Base-by-base conservation (phyloP, 2,329 filamentous ascomycete genomes). In the Alternaria sp. region DNA sequence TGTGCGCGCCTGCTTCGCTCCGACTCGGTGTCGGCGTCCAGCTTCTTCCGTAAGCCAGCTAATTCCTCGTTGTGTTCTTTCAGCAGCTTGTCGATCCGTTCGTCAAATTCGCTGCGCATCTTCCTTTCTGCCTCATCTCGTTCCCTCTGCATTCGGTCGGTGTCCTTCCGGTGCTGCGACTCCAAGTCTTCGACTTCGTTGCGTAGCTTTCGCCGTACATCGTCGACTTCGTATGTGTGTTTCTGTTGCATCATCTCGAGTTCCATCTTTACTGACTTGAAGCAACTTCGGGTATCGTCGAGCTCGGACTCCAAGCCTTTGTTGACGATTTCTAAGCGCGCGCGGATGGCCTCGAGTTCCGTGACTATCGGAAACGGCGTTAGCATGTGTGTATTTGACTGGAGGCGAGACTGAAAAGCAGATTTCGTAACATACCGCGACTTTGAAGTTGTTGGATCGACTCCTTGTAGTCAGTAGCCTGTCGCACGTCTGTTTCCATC, bases 361-460 rank as follows among this genome's bases (percentile, higher is more conserved):
- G 79, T 81, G 45, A 88, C 87, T 88, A 46, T 43, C 19, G 12
- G 12, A 23, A 23, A 26, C 28, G 5, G 2, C 52, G 25, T 26
- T 23, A 50, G 17, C 36, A 15, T 47, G 17, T 17, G 44, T 32
- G 17, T 11, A 32, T 12, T 43, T 11, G 12, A 59, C 11, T 6
- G 19, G 12, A 15, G 6, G 1, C 13, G 15, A 25, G 13, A 28
- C 17, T 6, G 43, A 26, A 30, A n/a, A 40, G 15, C 32, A 6
- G 32, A 9, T 15, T 46, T 52, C 49, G 23, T 45, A 12, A 81
- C 88, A 69, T 84, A 96, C 93, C 88, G 86, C 90, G 88, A 55
- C 85, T 86, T 76, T 95, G 96, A 68, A 92, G 91, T 10, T 92
- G 72, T 15, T 90, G 88, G 49, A 96, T 85, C 0, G 90, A 87